A percentile compares a stretch with the other conserved stretches of the same genome.
Evolutionary conservation across 208 protist species (phyloP).

Genomic region (Acanthamoeba rhysodes): DNA sequence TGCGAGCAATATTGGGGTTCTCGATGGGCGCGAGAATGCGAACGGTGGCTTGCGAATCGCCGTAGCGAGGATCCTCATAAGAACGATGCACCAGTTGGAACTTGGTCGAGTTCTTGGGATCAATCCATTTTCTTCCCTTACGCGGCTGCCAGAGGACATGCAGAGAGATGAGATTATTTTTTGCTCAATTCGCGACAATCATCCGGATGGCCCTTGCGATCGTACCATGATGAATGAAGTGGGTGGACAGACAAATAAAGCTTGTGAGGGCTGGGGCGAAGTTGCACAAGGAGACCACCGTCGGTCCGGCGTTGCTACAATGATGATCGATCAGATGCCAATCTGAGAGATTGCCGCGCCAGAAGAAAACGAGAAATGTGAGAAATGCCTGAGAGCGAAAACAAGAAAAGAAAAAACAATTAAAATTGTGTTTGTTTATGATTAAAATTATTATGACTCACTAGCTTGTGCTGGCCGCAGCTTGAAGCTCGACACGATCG

Average conservation of each 20-base stretch:
- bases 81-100: conserved; percentile 42
- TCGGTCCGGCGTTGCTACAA: not conserved
- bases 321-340: not conserved
- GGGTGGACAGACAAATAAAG: not conserved
- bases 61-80: conserved; percentile 18
- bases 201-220: not conserved
- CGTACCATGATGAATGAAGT: too few species aligned
- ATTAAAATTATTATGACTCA: too few species aligned
- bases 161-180: not conserved
- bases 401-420: not conserved
- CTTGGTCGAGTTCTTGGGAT: conserved; percentile 55
- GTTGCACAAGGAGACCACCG: not conserved
- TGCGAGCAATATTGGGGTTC: conserved; percentile 4
- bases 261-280: not conserved
- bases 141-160: not conserved
- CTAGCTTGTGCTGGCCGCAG: not conserved
- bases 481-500: conserved; percentile 4
- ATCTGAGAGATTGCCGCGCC: not conserved
- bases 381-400: not conserved
- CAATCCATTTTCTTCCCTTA: conserved; percentile 50
- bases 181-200: not conserved
- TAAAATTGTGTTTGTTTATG: too few species aligned
- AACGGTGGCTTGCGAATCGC: not conserved
- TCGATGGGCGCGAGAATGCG: conserved; percentile 32
- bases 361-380: not conserved